Base-by-base conservation (phyloP, 2,329 filamentous ascomycete species). In the Hirsutella rhossiliensis region DNA sequence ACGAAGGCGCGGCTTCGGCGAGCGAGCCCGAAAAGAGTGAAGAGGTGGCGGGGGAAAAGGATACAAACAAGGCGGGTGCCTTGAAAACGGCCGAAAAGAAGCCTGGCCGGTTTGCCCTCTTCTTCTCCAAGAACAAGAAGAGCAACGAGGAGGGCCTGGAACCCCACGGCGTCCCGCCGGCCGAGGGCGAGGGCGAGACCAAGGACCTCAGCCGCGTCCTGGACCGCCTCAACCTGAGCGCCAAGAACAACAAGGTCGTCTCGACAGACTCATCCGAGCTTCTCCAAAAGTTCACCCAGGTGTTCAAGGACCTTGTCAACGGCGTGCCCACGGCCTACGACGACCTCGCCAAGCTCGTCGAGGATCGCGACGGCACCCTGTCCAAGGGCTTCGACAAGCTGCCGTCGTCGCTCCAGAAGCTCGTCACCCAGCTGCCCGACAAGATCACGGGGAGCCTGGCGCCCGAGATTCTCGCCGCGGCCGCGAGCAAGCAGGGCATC, bases 271-370 rank as follows among this genome's bases (percentile, higher is more conserved):
- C 87, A 0, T 80, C 87, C 48, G 82, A 87, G 50, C 74, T 95
- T 28, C 76, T 95, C 42, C 76, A 80, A 43, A 79, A 82, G 49
- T 98, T 98, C 71, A 94, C 87, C 1, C 72, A 88, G 45, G 82
- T 96, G 30, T 84, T 98, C 57, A 92, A 90, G 59, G 92, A 98
- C 60, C 76, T 96, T 15, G 78, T 92, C 55, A 89, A 88, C 59
- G 92, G 92, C 48, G 92, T 87, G 2, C 92, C 92, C 3, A 96
- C 90, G 0, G 92, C 92, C 3, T 95, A 94, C 62, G 75, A 84
- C 57, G 92, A 98, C 60, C 80, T 98, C n/a, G 79, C 70, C 3
- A 55, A 58, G 13, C 71, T 83, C 19, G 62, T 82, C 38, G 75
- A 80, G 47, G 76, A 81, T 56, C 71, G 71, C 47, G 75, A 82